Base-by-base conservation (phyloP, 306 rosid genomes). In the Astragalus membranaceus region DNA sequence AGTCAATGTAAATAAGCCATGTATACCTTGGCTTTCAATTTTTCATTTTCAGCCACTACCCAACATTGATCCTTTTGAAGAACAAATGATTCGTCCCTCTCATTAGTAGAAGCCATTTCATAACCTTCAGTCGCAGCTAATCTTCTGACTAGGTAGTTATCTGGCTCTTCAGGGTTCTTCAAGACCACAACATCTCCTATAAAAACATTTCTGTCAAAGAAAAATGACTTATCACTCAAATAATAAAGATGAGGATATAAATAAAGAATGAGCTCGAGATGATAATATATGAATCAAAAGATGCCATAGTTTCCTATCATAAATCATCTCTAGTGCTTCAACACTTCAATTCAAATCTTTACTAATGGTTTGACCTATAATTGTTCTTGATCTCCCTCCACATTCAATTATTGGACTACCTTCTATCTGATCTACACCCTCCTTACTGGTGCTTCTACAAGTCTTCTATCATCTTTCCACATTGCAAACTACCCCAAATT, bases 131-230 rank as follows among this genome's bases (percentile, higher is more conserved):
- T 49, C 0, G 99, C 99, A 80, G 96, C 83, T 78, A 95, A 81
- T 82, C 97, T 91, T 82, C 99, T 84, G 73, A 95, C 88, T 67
- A 95, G 78, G 78, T 69, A 84, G 78, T 75, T 85, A 30, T 84
- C 76, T 49, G 78, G 60, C 29, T 86, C 91, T 80, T 80, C 86
- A 4, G 99, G 99, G 75, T 91, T 88, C 85, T 85, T 88, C 82
- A 95, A 51, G 61, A 95, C 81, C 76, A 95, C 91, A n/a, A 95
- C 96, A 81, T 95, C 99, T 84, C 99, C 99, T 61, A 95, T 86
- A 83, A 64, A 89, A 62, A 95, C 89, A 72, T 84, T 74, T 89
- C 99, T 95, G 87, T 51, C 78, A 78, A 78, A 84, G 81, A 20
- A 75, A 67, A 67, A 52, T 12, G 75, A 55, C 73, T 10, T 10